Evolutionary conservation across 78 protist genomes (phyloP).

Genomic region (Dictyostelium firmibasis): DNA sequence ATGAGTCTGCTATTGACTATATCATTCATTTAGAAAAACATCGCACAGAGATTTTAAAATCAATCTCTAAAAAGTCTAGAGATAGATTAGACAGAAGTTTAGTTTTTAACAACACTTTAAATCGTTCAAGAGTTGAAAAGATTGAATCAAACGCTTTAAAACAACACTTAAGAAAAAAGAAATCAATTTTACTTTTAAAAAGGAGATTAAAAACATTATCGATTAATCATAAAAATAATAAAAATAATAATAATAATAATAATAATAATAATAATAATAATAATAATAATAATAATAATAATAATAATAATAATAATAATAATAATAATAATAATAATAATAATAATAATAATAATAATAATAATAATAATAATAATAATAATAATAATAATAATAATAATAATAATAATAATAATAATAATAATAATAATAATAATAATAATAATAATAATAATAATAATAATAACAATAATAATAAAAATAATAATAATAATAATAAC

Average conservation of each 20-base stretch:
- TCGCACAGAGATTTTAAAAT: background rate
- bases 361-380: background rate
- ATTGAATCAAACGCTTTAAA: background rate
- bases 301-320: no score
- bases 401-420: no score
- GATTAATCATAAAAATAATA: background rate
- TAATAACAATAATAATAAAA: no score
- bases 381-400: no score
- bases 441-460: no score
- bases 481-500: no score
- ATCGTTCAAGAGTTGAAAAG: background rate
- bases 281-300: no score
- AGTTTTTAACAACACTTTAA: background rate
- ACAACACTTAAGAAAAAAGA: background rate
- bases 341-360: background rate
- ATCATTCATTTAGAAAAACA: conserved; percentile 1
- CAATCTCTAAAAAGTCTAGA: background rate
- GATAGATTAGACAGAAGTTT: background rate
- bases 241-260: no score
- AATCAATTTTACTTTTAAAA: background rate
- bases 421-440: no score
- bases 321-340: no score
- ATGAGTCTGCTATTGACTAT: background rate
- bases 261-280: no score
- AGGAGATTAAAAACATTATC: background rate